A percentile compares a stretch with the other conserved stretches of the same genome.
Conservation (phyloP, 768 basidiomycete genomes). For the Mycena chlorophos region DNA sequence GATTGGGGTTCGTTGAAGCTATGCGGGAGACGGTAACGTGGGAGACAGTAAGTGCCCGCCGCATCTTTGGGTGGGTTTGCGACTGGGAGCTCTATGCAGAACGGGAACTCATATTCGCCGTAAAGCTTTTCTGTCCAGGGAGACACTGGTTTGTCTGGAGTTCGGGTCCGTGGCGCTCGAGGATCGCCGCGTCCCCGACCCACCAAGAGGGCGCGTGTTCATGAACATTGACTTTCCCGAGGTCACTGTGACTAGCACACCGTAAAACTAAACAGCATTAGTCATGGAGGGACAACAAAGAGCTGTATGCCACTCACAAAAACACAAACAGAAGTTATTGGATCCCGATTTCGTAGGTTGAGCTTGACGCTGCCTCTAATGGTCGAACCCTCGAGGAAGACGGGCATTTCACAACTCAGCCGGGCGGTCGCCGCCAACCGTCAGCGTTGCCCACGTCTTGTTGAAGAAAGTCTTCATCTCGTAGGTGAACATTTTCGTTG, state of each 20-base stretch:
- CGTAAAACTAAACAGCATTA: not conserved
- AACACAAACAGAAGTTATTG: not conserved
- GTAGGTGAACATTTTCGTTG: not conserved
- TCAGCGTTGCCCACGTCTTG: not conserved
- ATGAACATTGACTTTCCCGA: not conserved
- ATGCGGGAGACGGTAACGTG: conserved; percentile 19
- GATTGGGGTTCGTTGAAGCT: conserved; percentile 6
- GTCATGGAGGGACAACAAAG: not conserved
- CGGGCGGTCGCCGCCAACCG: not conserved
- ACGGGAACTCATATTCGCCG: conserved; percentile 13
- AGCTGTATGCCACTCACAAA: not conserved
- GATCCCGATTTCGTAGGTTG: not conserved
- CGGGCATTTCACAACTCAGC: not conserved
- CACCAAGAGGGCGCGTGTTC: not conserved
- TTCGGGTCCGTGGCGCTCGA: not conserved
- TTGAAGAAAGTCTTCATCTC: not conserved
- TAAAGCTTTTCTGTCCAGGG: conserved; percentile 5
- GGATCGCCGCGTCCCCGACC: not conserved
- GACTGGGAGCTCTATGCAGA: conserved; percentile 10
- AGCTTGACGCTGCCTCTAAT: not conserved
- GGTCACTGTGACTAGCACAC: not conserved
- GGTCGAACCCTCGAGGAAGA: not conserved
- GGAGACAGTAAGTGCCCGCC: not conserved
- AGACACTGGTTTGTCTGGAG: too few species aligned
- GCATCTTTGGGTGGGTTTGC: not conserved